Conservation (phyloP, 2,329 filamentous ascomycete genomes). For the Colletotrichum lini region DNA sequence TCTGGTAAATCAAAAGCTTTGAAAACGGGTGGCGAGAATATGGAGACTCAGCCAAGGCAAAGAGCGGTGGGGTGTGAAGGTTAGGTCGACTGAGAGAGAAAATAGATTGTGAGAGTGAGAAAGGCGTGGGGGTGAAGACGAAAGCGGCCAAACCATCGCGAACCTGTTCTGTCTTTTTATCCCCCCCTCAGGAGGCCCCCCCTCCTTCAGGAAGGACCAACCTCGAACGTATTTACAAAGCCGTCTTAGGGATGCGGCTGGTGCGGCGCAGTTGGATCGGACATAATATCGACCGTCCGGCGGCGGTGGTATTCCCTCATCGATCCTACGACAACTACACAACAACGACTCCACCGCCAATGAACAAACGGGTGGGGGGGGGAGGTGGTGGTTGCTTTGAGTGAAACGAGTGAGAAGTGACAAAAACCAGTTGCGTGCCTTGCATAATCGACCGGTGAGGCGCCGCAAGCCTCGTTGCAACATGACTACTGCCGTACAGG, state of each 20-base stretch:
- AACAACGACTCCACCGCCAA: background rate
- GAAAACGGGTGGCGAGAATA: constrained; percentile 5
- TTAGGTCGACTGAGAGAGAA: background rate
- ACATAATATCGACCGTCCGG: background rate
- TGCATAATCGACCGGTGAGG: constrained; percentile 26
- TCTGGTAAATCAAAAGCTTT: background rate
- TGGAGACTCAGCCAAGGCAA: background rate
- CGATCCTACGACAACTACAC: background rate
- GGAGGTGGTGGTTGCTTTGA: background rate
- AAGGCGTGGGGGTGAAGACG: background rate
- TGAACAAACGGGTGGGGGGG: background rate
- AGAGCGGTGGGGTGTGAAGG: too few relatives aligned
- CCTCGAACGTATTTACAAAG: background rate
- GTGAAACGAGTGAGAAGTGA: constrained; percentile 22
- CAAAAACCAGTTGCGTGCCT: constrained; percentile 10
- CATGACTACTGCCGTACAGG: constrained; percentile 1
- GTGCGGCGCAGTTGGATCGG: background rate
- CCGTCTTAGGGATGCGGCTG: background rate
- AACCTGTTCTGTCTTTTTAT: constrained; percentile 27
- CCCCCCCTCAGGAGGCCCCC: background rate
- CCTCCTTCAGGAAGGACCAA: background rate
- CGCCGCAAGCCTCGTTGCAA: background rate
- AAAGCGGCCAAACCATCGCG: constrained; percentile 8
- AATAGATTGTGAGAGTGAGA: background rate
- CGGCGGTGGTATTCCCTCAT: background rate